Evolutionary conservation across 352 stramenopile genomes (phyloP).

Genomic region (Globisporangium canariense): DNA sequence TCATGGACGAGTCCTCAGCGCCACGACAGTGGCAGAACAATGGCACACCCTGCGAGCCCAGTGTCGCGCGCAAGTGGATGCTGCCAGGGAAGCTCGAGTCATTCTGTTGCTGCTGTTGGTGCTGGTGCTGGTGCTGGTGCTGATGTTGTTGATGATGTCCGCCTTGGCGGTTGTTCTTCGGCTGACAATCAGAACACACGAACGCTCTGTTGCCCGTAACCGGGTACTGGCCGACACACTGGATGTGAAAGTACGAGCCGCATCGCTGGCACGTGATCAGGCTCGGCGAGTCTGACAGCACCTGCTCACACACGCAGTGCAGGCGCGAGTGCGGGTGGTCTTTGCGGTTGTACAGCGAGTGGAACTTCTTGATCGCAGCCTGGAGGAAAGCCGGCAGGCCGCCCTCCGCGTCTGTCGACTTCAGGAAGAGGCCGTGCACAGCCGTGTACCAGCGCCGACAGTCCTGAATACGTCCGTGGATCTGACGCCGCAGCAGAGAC

Average conservation of each 20-base stretch:
- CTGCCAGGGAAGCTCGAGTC: constrained; percentile 5
- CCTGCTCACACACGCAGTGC: constrained; percentile 72
- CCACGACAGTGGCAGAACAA: constrained; percentile 76
- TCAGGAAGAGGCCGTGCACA: constrained; percentile 56
- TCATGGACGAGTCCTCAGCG: constrained; percentile 68
- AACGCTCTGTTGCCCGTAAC: constrained; percentile 13
- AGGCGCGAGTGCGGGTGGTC: constrained; percentile 29
- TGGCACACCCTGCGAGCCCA: constrained; percentile 23
- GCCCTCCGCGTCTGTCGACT: constrained; percentile 31
- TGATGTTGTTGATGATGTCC: background rate
- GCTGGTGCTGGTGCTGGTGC: background rate
- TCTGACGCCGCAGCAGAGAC: constrained; percentile 57
- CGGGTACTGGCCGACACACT: constrained; percentile 38
- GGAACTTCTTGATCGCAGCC: constrained; percentile 32
- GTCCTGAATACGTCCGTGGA: constrained; percentile 62
- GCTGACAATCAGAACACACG: constrained; percentile 23
- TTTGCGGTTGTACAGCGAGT: constrained; percentile 9
- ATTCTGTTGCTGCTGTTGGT: background rate
- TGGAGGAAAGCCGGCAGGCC: constrained; percentile 45
- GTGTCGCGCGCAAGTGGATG: constrained; percentile 15
- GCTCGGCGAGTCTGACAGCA: constrained; percentile 46
- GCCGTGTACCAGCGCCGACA: constrained; percentile 59
- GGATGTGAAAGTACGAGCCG: constrained; percentile 47
- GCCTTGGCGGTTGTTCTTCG: constrained; percentile 6
- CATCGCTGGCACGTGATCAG: constrained; percentile 53